A percentile compares a stretch with the other conserved stretches of the same genome.
Conservation (phyloP, 345 rosid genomes). For the Gossypium arboreum region DNA sequence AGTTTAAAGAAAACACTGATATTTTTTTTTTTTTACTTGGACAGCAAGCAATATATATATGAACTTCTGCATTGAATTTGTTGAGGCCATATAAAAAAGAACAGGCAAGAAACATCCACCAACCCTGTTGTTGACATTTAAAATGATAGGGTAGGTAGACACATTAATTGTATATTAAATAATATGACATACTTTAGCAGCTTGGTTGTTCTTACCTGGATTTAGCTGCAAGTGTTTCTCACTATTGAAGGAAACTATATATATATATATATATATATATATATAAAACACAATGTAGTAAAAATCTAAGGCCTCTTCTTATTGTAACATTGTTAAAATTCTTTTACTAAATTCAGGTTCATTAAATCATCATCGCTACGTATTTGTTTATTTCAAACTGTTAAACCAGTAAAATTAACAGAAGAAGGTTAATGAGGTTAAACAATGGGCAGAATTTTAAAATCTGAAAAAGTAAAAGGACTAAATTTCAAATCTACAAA, state of each 20-base stretch:
- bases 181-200: not conserved
- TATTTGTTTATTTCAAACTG: no score
- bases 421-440: no score
- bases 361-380: no score
- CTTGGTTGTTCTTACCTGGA: not conserved
- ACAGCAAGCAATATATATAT: not conserved
- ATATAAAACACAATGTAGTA: not conserved
- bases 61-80: no score
- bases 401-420: no score
- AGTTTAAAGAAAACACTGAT: not conserved
- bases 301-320: not conserved
- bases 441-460: no score
- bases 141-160: not conserved
- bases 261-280: not conserved
- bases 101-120: not conserved
- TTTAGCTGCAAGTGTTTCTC: not conserved
- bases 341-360: no score
- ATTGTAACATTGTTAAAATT: no score
- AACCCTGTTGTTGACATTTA: constrained; percentile 8
- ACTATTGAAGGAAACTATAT: not conserved
- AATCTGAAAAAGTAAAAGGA: no score
- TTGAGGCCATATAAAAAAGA: not conserved
- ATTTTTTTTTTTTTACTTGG: not conserved
- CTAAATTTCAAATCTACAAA: not conserved
- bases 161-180: not conserved